These are phyloP conservation scores for Starmerella floris DNA, from an alignment of 805 yeast genomes.

Conservation along the genomic window DNA sequence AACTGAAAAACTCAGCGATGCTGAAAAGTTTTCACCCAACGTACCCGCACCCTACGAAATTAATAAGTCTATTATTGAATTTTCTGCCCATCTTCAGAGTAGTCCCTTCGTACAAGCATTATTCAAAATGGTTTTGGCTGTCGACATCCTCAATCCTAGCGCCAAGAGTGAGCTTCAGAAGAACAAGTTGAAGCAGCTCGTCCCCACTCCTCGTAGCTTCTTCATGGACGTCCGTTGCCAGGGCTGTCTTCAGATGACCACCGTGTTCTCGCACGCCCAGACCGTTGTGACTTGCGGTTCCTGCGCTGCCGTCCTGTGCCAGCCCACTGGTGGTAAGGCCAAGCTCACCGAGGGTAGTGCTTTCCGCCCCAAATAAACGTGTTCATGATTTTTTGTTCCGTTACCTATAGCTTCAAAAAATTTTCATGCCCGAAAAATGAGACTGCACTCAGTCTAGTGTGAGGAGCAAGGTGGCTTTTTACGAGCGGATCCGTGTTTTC, in stretches of 20 bases:
- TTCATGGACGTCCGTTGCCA: constrained; percentile 99
- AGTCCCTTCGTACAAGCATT: constrained; percentile 3
- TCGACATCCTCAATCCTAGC: constrained; percentile 96
- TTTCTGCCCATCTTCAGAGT: constrained; percentile 11
- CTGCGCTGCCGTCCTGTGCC: constrained; percentile 94
- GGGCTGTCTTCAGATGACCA: constrained; percentile 97
- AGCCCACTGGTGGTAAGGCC: constrained; percentile 99
- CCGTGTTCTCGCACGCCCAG: constrained; percentile 99
- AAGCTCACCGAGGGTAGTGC: constrained; percentile 98
- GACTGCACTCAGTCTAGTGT: not conserved
- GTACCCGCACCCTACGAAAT: constrained; percentile 10
- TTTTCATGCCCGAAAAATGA: not conserved
- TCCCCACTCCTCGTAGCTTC: constrained; percentile 95
- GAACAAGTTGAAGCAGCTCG: constrained; percentile 96
- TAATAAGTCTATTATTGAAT: constrained; percentile 10
- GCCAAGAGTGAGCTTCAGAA: constrained; percentile 92
- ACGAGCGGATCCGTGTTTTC: too few species aligned
- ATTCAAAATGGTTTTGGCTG: constrained; percentile 72
- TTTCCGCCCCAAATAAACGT: constrained; percentile 88
- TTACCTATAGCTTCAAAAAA: not conserved
- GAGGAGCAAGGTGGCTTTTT: not conserved
- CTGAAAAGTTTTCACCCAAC: constrained; percentile 12
- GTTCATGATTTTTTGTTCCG: not conserved
- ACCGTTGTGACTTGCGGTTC: constrained; percentile 99
- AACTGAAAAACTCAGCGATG: constrained; percentile 4